Conservation (phyloP, 2,329 filamentous ascomycete species). For the Aureobasidium musti region DNA sequence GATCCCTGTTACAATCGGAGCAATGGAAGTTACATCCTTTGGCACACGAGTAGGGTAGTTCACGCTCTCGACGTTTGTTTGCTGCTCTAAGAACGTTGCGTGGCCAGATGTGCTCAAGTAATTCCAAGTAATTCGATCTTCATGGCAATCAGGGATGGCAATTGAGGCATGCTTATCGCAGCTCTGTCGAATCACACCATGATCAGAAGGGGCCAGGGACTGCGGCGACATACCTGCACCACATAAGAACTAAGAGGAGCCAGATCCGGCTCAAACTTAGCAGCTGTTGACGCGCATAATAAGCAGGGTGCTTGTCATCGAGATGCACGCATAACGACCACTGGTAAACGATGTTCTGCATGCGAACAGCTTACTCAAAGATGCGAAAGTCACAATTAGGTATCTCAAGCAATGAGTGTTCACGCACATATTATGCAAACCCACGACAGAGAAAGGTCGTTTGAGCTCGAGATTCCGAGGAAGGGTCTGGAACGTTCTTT, state of each 20-base stretch:
- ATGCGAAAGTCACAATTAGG: neutral
- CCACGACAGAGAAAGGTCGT: neutral
- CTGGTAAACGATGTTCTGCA: neutral
- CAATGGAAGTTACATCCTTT: too few relatives aligned
- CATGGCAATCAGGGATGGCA: neutral
- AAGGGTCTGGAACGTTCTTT: slow-evolving; percentile 15
- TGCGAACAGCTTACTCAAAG: neutral
- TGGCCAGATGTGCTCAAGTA: neutral
- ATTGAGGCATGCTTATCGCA: neutral
- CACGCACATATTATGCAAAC: neutral
- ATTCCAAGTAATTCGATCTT: neutral
- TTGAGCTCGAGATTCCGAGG: neutral
- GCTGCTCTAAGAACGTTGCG: neutral
- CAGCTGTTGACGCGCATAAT: too few relatives aligned
- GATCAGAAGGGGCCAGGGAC: neutral
- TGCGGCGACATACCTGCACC: neutral
- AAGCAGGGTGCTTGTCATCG: neutral
- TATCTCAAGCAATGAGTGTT: neutral
- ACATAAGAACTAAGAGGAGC: neutral
- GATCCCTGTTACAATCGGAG: too few relatives aligned
- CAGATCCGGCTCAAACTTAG: neutral
- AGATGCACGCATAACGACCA: neutral
- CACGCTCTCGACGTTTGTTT: neutral
- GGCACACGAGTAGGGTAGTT: too few relatives aligned
- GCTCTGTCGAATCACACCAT: too few relatives aligned